A percentile compares a stretch with the other conserved stretches of the same genome.
phyloP scores from a whole-genome alignment of 257 asterid species.

The Solanum lycopersicoides region DNA sequence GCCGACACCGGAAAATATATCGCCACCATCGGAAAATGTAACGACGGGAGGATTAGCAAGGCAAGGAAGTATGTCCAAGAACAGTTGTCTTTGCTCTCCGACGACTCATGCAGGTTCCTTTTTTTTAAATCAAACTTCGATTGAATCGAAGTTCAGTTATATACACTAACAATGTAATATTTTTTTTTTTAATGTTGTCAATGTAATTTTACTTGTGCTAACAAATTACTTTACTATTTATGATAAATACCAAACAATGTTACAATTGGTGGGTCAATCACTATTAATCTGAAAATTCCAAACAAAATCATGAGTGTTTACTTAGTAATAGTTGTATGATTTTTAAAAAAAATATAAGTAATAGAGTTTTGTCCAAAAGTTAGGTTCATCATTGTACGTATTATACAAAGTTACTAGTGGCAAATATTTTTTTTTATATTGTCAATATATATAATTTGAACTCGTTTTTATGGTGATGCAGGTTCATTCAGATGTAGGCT shows the following conservation, averaged over 20 bases:
- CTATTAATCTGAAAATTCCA: neutral
- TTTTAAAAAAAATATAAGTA: neutral
- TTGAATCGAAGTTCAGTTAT: neutral
- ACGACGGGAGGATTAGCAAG: constrained; percentile 40
- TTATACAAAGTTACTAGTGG: neutral
- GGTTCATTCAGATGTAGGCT: constrained; percentile 42
- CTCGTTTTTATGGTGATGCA: neutral
- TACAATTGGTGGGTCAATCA: neutral
- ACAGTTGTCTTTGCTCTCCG: constrained; percentile 64
- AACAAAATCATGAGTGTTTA: neutral
- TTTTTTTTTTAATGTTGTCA: neutral
- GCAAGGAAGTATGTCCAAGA: constrained; percentile 52
- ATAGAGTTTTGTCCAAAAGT: neutral
- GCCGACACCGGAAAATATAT: neutral
- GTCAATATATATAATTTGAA: neutral
- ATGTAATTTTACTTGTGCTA: no score
- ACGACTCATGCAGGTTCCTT: constrained; percentile 58
- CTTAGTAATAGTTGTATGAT: neutral
- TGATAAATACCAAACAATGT: no score
- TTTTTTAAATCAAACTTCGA: no score
- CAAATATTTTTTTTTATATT: neutral
- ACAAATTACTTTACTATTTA: no score
- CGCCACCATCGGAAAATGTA: neutral
- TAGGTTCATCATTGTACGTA: neutral
- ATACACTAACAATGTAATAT: neutral